phyloP scores from a whole-genome alignment of 371 early-diverging fungal species.

The Mortierella sp. region DNA sequence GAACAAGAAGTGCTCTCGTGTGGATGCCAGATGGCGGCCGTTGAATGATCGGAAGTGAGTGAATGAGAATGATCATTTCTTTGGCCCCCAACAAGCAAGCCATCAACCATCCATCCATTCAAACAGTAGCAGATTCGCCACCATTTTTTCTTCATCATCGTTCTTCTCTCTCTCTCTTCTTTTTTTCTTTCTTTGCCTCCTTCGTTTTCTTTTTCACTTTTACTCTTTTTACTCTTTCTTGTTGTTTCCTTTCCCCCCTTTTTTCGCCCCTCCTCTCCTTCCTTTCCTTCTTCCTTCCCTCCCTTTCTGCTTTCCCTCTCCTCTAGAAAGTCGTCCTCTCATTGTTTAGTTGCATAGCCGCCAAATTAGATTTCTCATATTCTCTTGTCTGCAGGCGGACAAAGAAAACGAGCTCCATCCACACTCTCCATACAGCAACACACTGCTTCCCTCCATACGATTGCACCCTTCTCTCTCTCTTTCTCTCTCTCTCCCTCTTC shows the following conservation, averaged over 20 bases:
- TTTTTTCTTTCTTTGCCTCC: background rate
- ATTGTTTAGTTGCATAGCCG: conserved; percentile 4
- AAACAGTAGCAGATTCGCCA: background rate
- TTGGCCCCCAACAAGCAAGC: too few relatives aligned
- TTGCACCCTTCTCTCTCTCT: background rate
- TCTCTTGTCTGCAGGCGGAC: conserved; percentile 11
- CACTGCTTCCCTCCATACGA: background rate
- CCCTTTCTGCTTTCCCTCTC: background rate
- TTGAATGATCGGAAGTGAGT: too few relatives aligned
- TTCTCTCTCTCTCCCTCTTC: background rate
- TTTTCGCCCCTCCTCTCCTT: background rate
- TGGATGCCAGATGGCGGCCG: too few relatives aligned
- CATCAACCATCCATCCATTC: background rate
- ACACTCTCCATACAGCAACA: background rate
- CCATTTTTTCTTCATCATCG: background rate
- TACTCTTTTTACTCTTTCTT: background rate
- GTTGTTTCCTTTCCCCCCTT: background rate
- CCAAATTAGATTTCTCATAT: background rate
- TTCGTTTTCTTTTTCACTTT: background rate
- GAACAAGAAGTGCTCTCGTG: too few relatives aligned
- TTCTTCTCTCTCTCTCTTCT: background rate
- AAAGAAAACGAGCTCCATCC: conserved; percentile 1
- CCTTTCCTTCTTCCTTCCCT: background rate
- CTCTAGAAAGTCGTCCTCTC: too few relatives aligned
- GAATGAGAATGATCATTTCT: background rate